Evolutionary conservation across 108 stramenopile species (phyloP).

Genomic region (Stephanodiscus triporus): DNA sequence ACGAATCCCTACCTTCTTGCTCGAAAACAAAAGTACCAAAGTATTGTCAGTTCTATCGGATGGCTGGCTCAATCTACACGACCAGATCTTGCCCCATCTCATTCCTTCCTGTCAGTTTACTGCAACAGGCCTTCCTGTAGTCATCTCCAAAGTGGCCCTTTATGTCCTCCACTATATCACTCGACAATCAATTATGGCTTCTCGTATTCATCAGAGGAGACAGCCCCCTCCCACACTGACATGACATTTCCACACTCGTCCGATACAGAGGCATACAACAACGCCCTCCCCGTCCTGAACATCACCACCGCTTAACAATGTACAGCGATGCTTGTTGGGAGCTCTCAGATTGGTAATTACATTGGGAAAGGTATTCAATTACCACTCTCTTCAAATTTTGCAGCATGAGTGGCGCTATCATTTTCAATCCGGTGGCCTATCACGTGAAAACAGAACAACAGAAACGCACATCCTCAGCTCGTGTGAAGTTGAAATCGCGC

Average conservation of each 20-base stretch:
- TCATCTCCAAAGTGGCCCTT: slow-evolving; percentile 15
- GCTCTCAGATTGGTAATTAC: background rate
- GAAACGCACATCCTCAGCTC: background rate
- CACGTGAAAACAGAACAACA: background rate
- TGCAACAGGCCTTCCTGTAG: background rate
- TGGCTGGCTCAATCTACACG: slow-evolving; percentile 14
- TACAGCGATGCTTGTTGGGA: slow-evolving; percentile 1
- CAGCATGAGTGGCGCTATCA: background rate
- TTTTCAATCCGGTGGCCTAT: background rate
- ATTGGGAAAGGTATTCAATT: background rate
- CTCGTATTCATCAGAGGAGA: background rate
- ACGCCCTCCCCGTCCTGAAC: background rate
- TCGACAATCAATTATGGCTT: slow-evolving; percentile 28
- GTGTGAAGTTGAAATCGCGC: background rate
- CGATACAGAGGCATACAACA: background rate
- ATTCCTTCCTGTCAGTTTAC: slow-evolving; percentile 17
- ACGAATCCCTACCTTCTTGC: background rate
- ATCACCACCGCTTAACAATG: background rate
- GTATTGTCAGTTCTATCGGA: slow-evolving; percentile 8
- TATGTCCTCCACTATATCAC: slow-evolving; percentile 25
- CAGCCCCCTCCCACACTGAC: too few species aligned
- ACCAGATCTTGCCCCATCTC: slow-evolving; percentile 11
- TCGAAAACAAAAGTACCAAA: background rate
- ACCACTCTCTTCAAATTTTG: background rate
- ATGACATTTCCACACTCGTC: background rate